Percentiles rank a stretch among this genome's conserved stretches.
Evolutionary conservation across 345 rosid genomes (phyloP).

Genomic region (Populus alba): DNA sequence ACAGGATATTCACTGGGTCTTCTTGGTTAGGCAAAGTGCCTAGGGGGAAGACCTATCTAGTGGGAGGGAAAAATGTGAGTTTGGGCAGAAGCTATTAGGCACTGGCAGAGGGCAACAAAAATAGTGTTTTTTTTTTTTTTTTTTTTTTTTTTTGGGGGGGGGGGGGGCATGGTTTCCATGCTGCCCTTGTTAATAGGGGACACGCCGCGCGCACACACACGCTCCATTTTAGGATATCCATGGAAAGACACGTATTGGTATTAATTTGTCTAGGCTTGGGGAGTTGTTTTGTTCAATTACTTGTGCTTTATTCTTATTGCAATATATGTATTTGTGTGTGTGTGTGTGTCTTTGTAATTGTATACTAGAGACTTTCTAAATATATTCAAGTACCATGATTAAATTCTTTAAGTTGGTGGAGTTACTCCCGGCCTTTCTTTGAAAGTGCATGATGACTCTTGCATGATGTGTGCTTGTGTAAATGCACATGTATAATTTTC

Average conservation of each 20-base stretch:
- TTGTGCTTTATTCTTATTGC: not conserved
- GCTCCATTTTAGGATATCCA: not conserved
- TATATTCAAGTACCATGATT: not conserved
- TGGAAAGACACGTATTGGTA: not conserved
- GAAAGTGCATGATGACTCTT: not conserved
- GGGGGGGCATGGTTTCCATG: too few relatives aligned
- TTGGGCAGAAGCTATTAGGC: too few relatives aligned
- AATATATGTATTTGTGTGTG: not conserved
- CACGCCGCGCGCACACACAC: not conserved
- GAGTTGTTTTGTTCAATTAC: not conserved
- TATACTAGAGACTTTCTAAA: not conserved
- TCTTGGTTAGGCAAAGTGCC: not conserved
- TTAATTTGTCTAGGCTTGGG: not conserved
- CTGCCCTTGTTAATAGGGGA: not conserved
- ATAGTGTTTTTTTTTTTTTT: too few relatives aligned
- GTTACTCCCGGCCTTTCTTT: not conserved
- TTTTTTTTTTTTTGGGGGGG: too few relatives aligned
- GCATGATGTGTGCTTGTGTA: not conserved
- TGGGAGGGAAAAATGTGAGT: not conserved
- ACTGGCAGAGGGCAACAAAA: too few relatives aligned
- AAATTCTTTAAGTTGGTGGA: not conserved
- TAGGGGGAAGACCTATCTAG: too few relatives aligned
- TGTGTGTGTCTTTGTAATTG: not conserved
- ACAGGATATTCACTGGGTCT: not conserved
- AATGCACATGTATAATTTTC: not conserved